phyloP scores from a whole-genome alignment of 495 filamentous ascomycete genomes.

The Endocarpon pusillum region DNA sequence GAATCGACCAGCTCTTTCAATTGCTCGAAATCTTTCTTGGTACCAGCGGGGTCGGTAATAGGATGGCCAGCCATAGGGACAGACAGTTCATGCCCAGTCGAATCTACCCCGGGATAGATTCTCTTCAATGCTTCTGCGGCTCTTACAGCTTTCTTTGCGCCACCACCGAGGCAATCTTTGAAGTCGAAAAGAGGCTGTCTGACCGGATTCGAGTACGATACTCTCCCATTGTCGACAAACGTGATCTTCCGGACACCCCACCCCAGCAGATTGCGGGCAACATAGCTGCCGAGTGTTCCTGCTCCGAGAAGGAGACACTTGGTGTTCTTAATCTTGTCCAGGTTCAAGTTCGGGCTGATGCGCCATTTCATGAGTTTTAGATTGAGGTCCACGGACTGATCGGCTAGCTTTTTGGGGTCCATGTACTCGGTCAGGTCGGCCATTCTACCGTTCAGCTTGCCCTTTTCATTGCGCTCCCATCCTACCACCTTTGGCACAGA shows the following conservation, averaged over 20 bases:
- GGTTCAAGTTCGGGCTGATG: constrained; percentile 70
- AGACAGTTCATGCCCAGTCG: constrained; percentile 55
- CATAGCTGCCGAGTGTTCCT: constrained; percentile 85
- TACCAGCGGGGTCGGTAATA: constrained; percentile 47
- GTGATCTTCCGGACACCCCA: constrained; percentile 97
- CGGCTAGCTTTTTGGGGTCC: constrained; percentile 73
- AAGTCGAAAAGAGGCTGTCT: constrained; percentile 86
- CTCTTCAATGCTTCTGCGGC: constrained; percentile 67
- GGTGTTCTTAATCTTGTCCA: constrained; percentile 77
- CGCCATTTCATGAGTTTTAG: constrained; percentile 98
- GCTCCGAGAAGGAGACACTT: constrained; percentile 90
- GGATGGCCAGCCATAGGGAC: constrained; percentile 95
- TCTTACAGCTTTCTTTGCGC: constrained; percentile 63
- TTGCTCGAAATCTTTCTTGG: constrained; percentile 54
- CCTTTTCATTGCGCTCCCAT: constrained; percentile 71
- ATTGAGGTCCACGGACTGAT: constrained; percentile 94
- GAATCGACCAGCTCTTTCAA: constrained; percentile 60
- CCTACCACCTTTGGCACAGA: constrained; percentile 77
- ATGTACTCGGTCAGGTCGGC: constrained; percentile 80
- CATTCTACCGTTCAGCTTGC: constrained; percentile 55
- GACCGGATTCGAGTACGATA: constrained; percentile 96
- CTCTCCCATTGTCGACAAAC: constrained; percentile 83
- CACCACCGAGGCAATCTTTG: constrained; percentile 72
- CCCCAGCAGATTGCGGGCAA: constrained; percentile 76
- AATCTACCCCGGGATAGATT: constrained; percentile 83